Percentiles rank a stretch among this genome's conserved stretches.
Evolutionary conservation across 371 early-diverging fungal genomes (phyloP).

Genomic region (Apophysomyces variabilis): DNA sequence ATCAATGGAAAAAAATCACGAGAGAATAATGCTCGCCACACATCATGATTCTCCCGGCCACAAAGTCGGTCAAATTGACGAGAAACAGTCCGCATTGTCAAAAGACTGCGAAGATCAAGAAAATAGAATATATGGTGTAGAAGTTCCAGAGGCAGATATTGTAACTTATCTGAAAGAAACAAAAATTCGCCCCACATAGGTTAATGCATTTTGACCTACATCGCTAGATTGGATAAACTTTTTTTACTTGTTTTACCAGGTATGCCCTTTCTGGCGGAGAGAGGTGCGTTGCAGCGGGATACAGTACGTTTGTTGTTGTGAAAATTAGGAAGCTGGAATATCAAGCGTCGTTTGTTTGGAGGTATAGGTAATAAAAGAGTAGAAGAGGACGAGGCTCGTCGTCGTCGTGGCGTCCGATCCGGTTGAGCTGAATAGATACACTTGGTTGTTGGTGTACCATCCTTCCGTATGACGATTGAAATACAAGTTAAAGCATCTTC

Average conservation of each 20-base stretch:
- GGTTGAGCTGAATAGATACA: constrained; percentile 10
- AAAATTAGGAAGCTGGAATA: neutral
- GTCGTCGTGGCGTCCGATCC: constrained; percentile 5
- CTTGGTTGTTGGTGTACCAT: constrained; percentile 22
- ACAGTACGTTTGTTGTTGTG: neutral
- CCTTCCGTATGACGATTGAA: constrained; percentile 22
- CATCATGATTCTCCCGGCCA: constrained; percentile 20
- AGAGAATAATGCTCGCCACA: constrained; percentile 33
- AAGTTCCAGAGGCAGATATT: constrained; percentile 33
- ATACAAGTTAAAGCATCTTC: constrained; percentile 15
- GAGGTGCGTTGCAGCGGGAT: neutral
- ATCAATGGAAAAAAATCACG: constrained; percentile 27
- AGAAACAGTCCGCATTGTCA: constrained; percentile 32
- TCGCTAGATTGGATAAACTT: neutral
- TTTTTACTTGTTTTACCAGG: neutral
- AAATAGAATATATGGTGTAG: constrained; percentile 25
- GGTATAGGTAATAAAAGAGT: neutral
- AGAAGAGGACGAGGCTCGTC: neutral
- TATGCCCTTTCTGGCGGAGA: constrained; percentile 2
- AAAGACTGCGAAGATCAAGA: constrained; percentile 31
- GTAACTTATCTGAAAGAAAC: neutral
- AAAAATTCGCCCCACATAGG: neutral
- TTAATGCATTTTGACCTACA: neutral
- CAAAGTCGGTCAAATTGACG: constrained; percentile 23
- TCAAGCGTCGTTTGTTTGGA: constrained; percentile 8